Evolutionary conservation across 2,329 filamentous ascomycete species (phyloP).

Genomic region (Diaporthe sp.): DNA sequence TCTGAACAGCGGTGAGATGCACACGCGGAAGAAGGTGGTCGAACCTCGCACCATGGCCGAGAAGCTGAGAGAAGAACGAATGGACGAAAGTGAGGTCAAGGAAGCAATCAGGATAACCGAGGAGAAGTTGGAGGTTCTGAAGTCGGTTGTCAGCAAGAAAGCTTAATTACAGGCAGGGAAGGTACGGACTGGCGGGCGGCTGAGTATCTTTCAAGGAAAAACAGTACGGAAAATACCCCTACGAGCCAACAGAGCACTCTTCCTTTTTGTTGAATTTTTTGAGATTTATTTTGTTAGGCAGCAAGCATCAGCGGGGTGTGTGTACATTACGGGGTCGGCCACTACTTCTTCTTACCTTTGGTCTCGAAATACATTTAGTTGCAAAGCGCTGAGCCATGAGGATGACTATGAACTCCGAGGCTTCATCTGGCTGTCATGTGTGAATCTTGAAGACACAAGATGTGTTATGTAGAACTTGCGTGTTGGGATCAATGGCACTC

Average conservation of each 20-base stretch:
- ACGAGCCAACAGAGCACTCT: conserved; percentile 27
- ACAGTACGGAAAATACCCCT: conserved; percentile 35
- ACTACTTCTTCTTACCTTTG: background rate
- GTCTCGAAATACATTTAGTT: conserved; percentile 20
- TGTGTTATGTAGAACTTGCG: background rate
- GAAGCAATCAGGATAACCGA: conserved; percentile 90
- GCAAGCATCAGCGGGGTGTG: conserved; percentile 37
- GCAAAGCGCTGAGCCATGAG: background rate
- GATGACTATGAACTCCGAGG: background rate
- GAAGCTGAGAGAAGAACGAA: conserved; percentile 68
- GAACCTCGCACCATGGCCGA: conserved; percentile 72
- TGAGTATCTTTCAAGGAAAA: conserved; percentile 14
- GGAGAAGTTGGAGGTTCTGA: conserved; percentile 83
- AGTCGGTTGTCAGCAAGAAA: conserved; percentile 76
- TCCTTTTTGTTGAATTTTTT: conserved; percentile 14
- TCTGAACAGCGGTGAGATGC: conserved; percentile 56
- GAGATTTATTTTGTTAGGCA: conserved; percentile 24
- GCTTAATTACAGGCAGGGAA: conserved; percentile 48
- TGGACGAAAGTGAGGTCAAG: conserved; percentile 80
- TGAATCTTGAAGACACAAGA: background rate
- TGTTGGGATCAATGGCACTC: background rate
- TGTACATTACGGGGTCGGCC: conserved; percentile 31
- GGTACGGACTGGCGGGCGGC: background rate
- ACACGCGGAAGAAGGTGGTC: conserved; percentile 61
- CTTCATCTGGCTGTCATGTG: background rate